Base-by-base conservation (phyloP, 805 yeast genomes). In the Sungouiella blattae region DNA sequence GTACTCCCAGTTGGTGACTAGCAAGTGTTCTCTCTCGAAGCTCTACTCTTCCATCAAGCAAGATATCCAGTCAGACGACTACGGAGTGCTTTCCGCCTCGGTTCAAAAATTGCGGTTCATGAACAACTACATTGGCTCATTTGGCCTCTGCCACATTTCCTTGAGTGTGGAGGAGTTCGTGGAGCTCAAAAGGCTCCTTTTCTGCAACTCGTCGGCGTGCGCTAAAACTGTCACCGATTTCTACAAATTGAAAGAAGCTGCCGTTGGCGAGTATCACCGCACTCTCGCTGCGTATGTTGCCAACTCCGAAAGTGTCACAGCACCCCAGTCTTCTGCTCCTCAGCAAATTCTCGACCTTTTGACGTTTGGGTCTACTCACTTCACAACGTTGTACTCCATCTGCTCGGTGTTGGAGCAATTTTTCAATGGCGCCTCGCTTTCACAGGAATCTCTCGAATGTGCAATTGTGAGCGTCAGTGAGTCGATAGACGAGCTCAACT, bases 401-500 rank as follows among this genome's bases (percentile, higher is more conserved):
- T 52, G 55, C 5, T 26, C 40, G 9, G 39, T 57, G 3, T 35
- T 62, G 15, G 18, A 37, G 18, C n/a, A n/a, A n/a, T n/a, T n/a
- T n/a, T n/a, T n/a, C n/a, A n/a, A n/a, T n/a, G n/a, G n/a, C n/a
- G 14, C 32, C 2, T 41, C 48, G 14, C 15, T 36, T 6, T 32
- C 33, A 11, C 21, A 37, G 5, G 43, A 35, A 4, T 15, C 28
- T 1, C 26, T 40, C 6, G 16, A 50, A 1, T 35, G 44, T 1
- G 37, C 41, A 1, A 36, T 73, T 14, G 52, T 65, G 11, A 59
- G 55, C 2, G 57, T 75, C 27, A 48, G 57, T 1, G 50, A 57
- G 0, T 64, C 83, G 13, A 86, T 95, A 93, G 60, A 58, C 4
- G 71, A 68, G 15, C 50, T 87, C 16, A 68, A 69, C 12, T 67